phyloP scores from a whole-genome alignment of 306 rosid species.

The Inga oerstediana region DNA sequence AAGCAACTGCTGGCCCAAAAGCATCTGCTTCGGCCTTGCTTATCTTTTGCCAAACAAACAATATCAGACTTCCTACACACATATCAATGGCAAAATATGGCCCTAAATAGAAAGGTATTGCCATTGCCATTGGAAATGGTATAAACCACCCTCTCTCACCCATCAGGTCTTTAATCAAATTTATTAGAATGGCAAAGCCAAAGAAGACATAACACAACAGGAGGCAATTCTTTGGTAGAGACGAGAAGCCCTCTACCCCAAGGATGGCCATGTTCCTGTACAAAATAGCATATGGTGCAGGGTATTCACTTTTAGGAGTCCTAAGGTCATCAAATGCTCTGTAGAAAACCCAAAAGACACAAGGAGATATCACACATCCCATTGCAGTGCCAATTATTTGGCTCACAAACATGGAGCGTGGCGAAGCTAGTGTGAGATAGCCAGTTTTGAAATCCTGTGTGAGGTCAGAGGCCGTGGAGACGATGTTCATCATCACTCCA shows the following conservation, averaged over 20 bases:
- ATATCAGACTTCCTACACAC: slow-evolving; percentile 57
- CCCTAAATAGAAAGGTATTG: slow-evolving; percentile 58
- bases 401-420: slow-evolving; percentile 60
- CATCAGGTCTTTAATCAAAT: slow-evolving; percentile 40
- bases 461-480: slow-evolving; percentile 53
- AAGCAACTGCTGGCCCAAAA: slow-evolving; percentile 56
- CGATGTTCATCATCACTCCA: slow-evolving; percentile 67
- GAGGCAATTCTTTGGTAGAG: slow-evolving; percentile 49
- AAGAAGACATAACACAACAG: slow-evolving; percentile 48
- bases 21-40: slow-evolving; percentile 54
- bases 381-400: slow-evolving; percentile 54
- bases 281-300: slow-evolving; percentile 43
- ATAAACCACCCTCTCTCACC: slow-evolving; percentile 51
- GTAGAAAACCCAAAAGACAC: slow-evolving; percentile 59
- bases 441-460: slow-evolving; percentile 59
- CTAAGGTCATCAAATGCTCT: slow-evolving; percentile 55
- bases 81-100: slow-evolving; percentile 56
- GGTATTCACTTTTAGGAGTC: slow-evolving; percentile 40
- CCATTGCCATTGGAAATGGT: slow-evolving; percentile 65
- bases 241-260: slow-evolving; percentile 47
- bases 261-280: slow-evolving; percentile 54
- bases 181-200: slow-evolving; percentile 38
- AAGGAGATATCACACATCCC: slow-evolving; percentile 58
- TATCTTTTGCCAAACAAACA: slow-evolving; percentile 46
- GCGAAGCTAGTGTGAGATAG: slow-evolving; percentile 55